A percentile compares a stretch with the other conserved stretches of the same genome.
phyloP scores from a whole-genome alignment of 352 stramenopile species.

The Phytophthora colocasiae region DNA sequence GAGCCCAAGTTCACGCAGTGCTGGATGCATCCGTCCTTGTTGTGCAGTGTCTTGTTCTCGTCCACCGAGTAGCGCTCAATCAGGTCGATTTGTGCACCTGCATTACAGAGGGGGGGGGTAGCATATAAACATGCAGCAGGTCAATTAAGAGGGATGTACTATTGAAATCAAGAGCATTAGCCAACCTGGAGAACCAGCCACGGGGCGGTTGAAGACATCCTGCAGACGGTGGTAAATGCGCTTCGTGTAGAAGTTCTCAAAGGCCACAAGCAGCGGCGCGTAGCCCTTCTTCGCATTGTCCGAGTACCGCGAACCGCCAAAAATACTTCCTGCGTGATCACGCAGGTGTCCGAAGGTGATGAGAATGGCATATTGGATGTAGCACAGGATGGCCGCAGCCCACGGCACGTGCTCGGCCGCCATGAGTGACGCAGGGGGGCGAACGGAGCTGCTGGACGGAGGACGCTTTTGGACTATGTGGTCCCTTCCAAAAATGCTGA shows the following conservation, averaged over 20 bases:
- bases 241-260: conserved; percentile 99
- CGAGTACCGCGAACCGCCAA: conserved; percentile 77
- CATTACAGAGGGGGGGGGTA: neutral
- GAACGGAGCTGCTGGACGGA: neutral
- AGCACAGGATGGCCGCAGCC: conserved; percentile 77
- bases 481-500: conserved; percentile 5
- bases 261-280: conserved; percentile 95
- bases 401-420: conserved; percentile 70
- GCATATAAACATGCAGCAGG: neutral
- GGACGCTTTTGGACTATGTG: conserved; percentile 24
- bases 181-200: conserved; percentile 64
- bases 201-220: conserved; percentile 86
- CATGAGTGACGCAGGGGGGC: conserved; percentile 31
- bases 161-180: neutral
- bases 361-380: conserved; percentile 85
- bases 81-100: conserved; percentile 92
- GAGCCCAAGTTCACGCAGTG: conserved; percentile 97
- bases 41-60: conserved; percentile 84
- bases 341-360: conserved; percentile 84
- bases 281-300: conserved; percentile 74
- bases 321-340: conserved; percentile 72
- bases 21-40: conserved; percentile 71
- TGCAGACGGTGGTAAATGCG: conserved; percentile 98
- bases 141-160: neutral
- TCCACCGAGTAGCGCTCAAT: conserved; percentile 92